Evolutionary conservation across 148 eudicot species (phyloP).

Genomic region (Rhododendron kiyosumense): DNA sequence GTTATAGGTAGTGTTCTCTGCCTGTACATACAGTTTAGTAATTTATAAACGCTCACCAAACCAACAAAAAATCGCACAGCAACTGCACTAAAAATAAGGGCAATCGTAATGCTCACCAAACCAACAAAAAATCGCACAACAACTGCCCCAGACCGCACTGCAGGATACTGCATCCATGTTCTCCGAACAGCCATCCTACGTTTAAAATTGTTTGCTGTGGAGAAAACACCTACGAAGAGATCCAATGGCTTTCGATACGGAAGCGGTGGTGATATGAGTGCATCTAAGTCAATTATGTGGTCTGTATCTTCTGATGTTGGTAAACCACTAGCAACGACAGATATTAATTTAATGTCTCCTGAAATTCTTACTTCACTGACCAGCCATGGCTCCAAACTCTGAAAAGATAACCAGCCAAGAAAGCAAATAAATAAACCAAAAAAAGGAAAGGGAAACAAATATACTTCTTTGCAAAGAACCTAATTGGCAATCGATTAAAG

Average conservation of each 20-base stretch:
- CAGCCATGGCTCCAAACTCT: conserved; percentile 98
- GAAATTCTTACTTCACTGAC: conserved; percentile 80
- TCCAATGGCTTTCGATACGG: conserved; percentile 41
- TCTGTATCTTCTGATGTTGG: conserved; percentile 92
- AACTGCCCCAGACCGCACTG: conserved; percentile 76
- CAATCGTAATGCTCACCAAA: conserved; percentile 52
- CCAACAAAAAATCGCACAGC: conserved; percentile 7
- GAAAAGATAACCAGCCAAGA: conserved; percentile 11
- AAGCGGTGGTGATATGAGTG: conserved; percentile 61
- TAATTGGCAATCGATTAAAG: not conserved
- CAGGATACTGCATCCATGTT: conserved; percentile 95
- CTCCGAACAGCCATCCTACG: conserved; percentile 97
- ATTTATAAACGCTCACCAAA: not conserved
- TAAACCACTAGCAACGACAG: conserved; percentile 81
- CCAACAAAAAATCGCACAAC: conserved; percentile 98
- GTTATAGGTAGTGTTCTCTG: not conserved
- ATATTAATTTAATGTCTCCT: conserved; percentile 72
- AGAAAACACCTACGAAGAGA: conserved; percentile 84
- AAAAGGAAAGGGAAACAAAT: not conserved
- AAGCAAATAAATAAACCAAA: not conserved
- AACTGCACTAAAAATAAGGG: not conserved
- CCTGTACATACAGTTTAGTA: not conserved
- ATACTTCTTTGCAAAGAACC: not conserved
- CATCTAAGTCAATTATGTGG: conserved; percentile 78
- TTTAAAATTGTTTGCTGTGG: conserved; percentile 94